Evolutionary conservation across 139 green algal species (phyloP).

Genomic region (Zygnema cylindricum): DNA sequence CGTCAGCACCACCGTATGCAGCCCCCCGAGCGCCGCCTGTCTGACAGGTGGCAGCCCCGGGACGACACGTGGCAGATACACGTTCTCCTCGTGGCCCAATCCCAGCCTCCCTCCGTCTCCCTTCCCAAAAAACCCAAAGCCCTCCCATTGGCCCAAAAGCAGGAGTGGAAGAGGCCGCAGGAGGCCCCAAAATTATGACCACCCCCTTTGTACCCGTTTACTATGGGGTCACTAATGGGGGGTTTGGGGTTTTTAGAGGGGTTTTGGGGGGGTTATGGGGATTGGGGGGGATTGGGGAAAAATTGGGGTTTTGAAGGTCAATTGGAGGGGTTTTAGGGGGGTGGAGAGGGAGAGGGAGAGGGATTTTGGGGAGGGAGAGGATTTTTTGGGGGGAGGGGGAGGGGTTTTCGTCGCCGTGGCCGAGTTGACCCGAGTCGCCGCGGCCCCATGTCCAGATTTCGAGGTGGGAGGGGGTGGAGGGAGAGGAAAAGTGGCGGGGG

Average conservation of each 20-base stretch:
- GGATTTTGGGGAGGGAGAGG: background rate
- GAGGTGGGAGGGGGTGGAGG: background rate
- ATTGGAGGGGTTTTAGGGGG: background rate
- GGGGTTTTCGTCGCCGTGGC: constrained; percentile 22
- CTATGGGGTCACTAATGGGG: background rate
- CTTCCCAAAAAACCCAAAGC: constrained; percentile 28
- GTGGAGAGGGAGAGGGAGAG: background rate
- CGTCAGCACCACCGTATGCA: constrained; percentile 17
- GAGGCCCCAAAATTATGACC: background rate
- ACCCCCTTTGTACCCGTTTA: background rate
- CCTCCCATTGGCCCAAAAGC: background rate
- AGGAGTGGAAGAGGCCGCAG: constrained; percentile 37
- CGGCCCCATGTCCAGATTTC: constrained; percentile 30
- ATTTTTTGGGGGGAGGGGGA: background rate
- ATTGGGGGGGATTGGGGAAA: too few relatives aligned
- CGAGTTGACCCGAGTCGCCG: constrained; percentile 23
- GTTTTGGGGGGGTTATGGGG: background rate
- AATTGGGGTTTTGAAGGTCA: background rate
- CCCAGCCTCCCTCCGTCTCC: constrained; percentile 31
- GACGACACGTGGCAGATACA: constrained; percentile 12
- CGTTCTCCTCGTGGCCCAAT: constrained; percentile 15
- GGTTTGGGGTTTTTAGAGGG: background rate
- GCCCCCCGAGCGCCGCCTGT: constrained; percentile 1
- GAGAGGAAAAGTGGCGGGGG: background rate
- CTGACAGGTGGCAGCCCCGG: background rate